Evolutionary conservation across 495 filamentous ascomycete species (phyloP), one percentile per base, ranked within the genome.

Genomic region (Aspergillus bridgeri): DNA sequence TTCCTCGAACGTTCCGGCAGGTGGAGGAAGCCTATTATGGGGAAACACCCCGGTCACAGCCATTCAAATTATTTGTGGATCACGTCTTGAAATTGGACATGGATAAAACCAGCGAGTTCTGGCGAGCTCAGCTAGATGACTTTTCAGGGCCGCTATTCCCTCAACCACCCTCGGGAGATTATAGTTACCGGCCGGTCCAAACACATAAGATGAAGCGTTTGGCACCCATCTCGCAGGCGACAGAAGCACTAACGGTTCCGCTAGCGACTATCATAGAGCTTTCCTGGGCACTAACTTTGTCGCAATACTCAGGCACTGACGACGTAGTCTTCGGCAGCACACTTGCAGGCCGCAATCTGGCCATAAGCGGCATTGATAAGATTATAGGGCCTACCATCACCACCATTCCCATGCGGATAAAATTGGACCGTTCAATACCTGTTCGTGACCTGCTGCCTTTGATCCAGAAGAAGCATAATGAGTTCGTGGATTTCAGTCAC

Each of bases 241-340:
- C 13, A 15, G 17, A 38, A 13, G 17, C 33, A 38, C 13, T 38
- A 13, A 2, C 2, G n/a, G 8, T 20, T 20, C 3, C 45, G 6
- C 45, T 23, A 20, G 19, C 45, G 21, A 47, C 45, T 20, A 23
- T 47, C n/a, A 23, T 47, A 20, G 15, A 47, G 11, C 45, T 47
- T 4, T 20, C 45, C 45, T 47, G 45, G 45, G 45, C 17, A 2
- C 45, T 47, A 1, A 47, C 45, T 8, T 13, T 47, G 15, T 47
- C 18, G 0, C n/a, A 38, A 25, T 8, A 53, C 46, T 42, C 58
- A 11, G 79, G 78, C 18, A 73, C 75, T 9, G 83, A 84, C 55
- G 67, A 21, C 24, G 81, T 79, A 2, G 68, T 85, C 9, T 73
- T 83, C 63, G 76, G 77, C 5, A 61, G 83, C 6, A 80, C 82